Base-by-base conservation (phyloP, 2,329 filamentous ascomycete genomes). In the Trichoderma arundinaceum region DNA sequence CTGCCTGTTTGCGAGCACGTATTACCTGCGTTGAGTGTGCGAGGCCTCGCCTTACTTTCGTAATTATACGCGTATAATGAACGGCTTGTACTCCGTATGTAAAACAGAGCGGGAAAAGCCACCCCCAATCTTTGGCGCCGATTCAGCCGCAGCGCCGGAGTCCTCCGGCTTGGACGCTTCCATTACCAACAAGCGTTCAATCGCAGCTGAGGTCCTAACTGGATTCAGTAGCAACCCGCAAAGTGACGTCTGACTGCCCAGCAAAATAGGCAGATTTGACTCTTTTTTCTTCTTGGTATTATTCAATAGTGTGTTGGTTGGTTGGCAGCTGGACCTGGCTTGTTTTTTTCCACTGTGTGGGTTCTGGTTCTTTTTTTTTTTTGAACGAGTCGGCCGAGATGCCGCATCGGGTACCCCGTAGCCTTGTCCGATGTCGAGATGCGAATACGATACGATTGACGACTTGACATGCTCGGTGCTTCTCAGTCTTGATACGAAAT, bases 11-110 rank as follows among this genome's bases (percentile, higher is more conserved):
- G 4, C 39, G 39, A 41, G 12, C 4, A 28, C 35, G 35, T 28
- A 28, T 28, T 28, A 28, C 22, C 6, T 9, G 17, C 48, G 15
- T 9, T 10, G 10, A 28, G 17, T 17, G 8, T 51, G 57, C 32
- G 56, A 59, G 57, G 57, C 57, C 57, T 60, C 57, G 46, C 56
- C 57, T 60, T 2, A 6, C 38, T 33, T 44, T n/a, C 43, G 32
- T 39, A 17, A 46, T 8, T 28, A 60, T 60, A 60, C 57, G 57
- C 57, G 57, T 60, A 60, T 51, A 10, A 8, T 38, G 35, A 38
- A 28, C 22, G 35, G 10, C 3, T 4, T 10, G 35, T 10, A 38
- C 35, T 8, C 22, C 35, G 10, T 38, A 35, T 9, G 9, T n/a
- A 49, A 12, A 32, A 38, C 44, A 48, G 35, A 15, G 7, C 7